Percentiles rank a stretch among this genome's conserved stretches.
Conservation (phyloP, 768 basidiomycete genomes). For the Thelephora aurantiotincta region DNA sequence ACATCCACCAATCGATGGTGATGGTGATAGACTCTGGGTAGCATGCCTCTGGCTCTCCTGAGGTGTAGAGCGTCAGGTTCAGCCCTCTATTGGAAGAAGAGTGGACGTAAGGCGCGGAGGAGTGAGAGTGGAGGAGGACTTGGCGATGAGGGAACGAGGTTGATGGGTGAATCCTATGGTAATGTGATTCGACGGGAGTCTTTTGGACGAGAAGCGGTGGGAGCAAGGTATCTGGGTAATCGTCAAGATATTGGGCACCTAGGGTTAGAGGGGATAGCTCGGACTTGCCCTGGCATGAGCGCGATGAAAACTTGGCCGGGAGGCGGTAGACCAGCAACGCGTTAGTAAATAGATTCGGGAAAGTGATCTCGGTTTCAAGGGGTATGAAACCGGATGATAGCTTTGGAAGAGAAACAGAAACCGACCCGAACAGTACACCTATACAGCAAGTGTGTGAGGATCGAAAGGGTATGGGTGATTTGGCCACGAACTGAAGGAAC, state of each 20-base stretch:
- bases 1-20: constrained; percentile 56
- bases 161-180: constrained; percentile 35
- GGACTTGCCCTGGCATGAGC: neutral
- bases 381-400: constrained; percentile 9
- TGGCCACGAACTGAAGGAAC: constrained; percentile 9
- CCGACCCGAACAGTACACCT: neutral
- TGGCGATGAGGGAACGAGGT: constrained; percentile 14
- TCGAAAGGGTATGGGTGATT: too few species aligned
- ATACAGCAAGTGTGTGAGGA: too few species aligned
- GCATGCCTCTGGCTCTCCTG: constrained; percentile 34
- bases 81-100: constrained; percentile 22
- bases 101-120: constrained; percentile 46
- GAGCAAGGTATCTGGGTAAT: constrained; percentile 33
- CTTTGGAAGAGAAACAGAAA: neutral
- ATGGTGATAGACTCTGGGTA: constrained; percentile 28
- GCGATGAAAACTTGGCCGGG: constrained; percentile 16
- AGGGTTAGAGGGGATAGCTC: neutral
- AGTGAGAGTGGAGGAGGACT: constrained; percentile 55
- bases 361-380: constrained; percentile 27
- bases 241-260: neutral
- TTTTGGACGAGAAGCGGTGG: constrained; percentile 55
- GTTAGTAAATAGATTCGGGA: constrained; percentile 45
- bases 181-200: constrained; percentile 52
- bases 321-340: constrained; percentile 55
- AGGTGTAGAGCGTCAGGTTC: constrained; percentile 44